Base-by-base conservation (phyloP, 805 yeast genomes). In the Millerozyma acaciae region DNA sequence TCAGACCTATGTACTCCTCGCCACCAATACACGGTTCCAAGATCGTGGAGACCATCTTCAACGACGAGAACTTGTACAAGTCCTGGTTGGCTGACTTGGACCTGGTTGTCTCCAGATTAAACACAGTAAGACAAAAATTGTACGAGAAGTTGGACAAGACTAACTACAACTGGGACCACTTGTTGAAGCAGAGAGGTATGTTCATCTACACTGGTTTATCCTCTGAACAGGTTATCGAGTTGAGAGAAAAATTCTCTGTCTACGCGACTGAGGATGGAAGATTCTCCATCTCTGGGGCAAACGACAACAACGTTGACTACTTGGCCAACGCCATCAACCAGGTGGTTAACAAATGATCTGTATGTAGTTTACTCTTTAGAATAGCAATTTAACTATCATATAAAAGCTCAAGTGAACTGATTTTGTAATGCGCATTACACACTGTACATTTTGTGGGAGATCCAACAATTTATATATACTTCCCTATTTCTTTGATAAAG, bases 11-110 rank as follows among this genome's bases (percentile, higher is more conserved):
- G 52, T 84, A 85, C 67, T 87, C 96, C 5, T 86, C 93, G 44
- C 97, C 97, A 21, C 96, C 97, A 34, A 83, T 86, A 39, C 90
- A 88, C 61, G 97, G 98, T 12, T 84, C 96, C 14, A 80, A 87
- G 51, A 76, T 90, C 37, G 98, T 88, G 15, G 84, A 84, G 55
- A 68, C 76, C 50, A 82, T 90, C 31, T 72, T 90, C 36, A 70
- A 75, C 35, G 68, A 77, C 44, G 69, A 76, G 38, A 62, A 62
- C 15, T 73, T 89, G 37, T 75, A 75, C 57, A 42, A 55, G 8
- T 81, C 80, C 54, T 90, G 98, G 98, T 76, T 80, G 48, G 48
- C 62, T 25, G 96, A 90, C 58, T 89, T 90, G 50, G 68, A 74
- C 54, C 59, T 62, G 17, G 93, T 90, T 81, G 82, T 87, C 29